These are phyloP conservation scores for Salvia hispanica DNA, from an alignment of 257 asterid species.

Conservation along the genomic window DNA sequence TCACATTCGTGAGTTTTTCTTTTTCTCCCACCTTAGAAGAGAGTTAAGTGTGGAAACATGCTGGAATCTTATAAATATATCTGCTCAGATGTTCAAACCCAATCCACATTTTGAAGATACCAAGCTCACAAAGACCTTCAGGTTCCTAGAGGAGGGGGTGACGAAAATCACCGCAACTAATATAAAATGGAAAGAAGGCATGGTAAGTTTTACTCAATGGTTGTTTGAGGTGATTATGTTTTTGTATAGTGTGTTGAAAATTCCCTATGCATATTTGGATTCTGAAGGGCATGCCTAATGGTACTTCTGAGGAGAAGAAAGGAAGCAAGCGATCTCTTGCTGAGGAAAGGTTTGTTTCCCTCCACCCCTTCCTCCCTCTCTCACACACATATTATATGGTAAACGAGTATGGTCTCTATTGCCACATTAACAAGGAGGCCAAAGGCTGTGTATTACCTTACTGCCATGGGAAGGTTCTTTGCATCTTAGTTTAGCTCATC, in stretches of 20 bases:
- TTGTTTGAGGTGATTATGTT: too few species aligned
- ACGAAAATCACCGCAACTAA: constrained; percentile 75
- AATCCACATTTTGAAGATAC: constrained; percentile 85
- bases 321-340: constrained; percentile 73
- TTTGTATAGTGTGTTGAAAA: background rate
- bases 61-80: too few species aligned
- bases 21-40: too few species aligned
- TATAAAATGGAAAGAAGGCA: constrained; percentile 92
- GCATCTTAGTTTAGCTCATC: background rate
- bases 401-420: background rate
- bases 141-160: constrained; percentile 85
- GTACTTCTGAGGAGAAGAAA: constrained; percentile 73
- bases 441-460: too few species aligned
- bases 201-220: constrained; percentile 48
- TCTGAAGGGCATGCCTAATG: constrained; percentile 75
- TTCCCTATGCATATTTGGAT: constrained; percentile 18
- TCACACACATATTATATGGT: background rate
- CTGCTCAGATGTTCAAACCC: constrained; percentile 64
- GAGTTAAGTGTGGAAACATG: too few species aligned
- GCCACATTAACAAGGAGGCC: too few species aligned
- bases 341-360: constrained; percentile 73
- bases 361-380: background rate
- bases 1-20: constrained; percentile 69
- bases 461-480: too few species aligned
- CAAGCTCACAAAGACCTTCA: constrained; percentile 76